Base-by-base conservation (phyloP, 345 rosid species). In the Acer saccharum region DNA sequence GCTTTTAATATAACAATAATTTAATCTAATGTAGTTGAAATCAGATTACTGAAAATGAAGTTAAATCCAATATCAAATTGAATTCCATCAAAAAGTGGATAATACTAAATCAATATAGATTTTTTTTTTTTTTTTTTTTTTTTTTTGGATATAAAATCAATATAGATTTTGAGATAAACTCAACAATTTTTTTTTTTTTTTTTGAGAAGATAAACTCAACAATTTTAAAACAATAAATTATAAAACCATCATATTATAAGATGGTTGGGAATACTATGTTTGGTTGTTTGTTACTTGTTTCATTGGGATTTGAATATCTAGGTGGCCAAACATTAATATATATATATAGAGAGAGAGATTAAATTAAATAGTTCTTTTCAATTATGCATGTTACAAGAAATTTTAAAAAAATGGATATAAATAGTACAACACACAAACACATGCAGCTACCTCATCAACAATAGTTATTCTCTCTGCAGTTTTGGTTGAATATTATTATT, bases 291-390 rank as follows among this genome's bases (percentile, higher is more conserved):
- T 66, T 65, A 17, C 68, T 68, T 27, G 70, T 55, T 14, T 9
- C 35, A 16, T 68, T 72, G 65, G 52, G 52, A 72, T 72, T n/a
- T 25, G 43, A 74, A 35, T 35, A 68, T 67, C 29, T 79, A 17
- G 78, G 75, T 32, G 46, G 52, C 75, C 74, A 61, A 61, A 68
- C 44, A 13, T 67, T 16, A 50, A 50, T 32, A 23, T 1, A 35
- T 35, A 35, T 35, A 10, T 35, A 44, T 74, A 9, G n/a, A n/a
- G n/a, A n/a, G n/a, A n/a, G n/a, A 6, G 9, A 3, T 55, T 69
- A 52, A 48, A 48, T 48, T 23, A 52, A 48, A 50, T 50, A 50
- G 3, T 12, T 12, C 62, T 29, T 62, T 67, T 73, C 81, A 78
- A 65, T 72, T 55, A 66, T 70, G 50, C 32, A 39, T 41, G 66